Conservation (phyloP, 192 early-diverging fungal genomes). For the Linnemannia zychae region DNA sequence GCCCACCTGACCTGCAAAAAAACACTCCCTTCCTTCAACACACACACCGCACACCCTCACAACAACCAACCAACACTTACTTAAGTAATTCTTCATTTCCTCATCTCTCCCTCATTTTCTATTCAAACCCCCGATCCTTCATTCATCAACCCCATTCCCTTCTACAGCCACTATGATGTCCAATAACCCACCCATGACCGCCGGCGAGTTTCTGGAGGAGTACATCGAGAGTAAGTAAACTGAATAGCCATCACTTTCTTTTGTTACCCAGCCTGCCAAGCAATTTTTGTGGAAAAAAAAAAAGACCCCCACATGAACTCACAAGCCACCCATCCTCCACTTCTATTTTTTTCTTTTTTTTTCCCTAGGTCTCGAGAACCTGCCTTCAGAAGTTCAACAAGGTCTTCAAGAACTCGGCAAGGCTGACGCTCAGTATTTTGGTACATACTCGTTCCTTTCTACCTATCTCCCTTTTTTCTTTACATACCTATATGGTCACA, state of each 20-base stretch:
- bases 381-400: constrained; percentile 68
- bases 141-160: not conserved
- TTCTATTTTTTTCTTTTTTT: constrained; percentile 2
- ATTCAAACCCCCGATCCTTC: not conserved
- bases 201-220: constrained; percentile 66
- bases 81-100: too few species aligned
- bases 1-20: not conserved
- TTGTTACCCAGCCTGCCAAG: not conserved
- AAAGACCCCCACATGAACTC: not conserved
- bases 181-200: constrained; percentile 48
- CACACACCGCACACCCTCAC: not conserved
- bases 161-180: constrained; percentile 4
- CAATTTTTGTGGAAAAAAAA: constrained; percentile 13
- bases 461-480: not conserved
- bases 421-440: constrained; percentile 65
- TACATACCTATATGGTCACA: too few species aligned
- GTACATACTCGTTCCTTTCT: constrained; percentile 31
- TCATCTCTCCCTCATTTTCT: constrained; percentile 5
- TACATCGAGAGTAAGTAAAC: constrained; percentile 69
- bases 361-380: constrained; percentile 62
- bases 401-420: constrained; percentile 65
- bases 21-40: not conserved
- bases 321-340: constrained; percentile 2
- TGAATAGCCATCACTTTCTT: not conserved
- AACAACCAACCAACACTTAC: not conserved